Evolutionary conservation across 2,329 filamentous ascomycete genomes (phyloP).

Genomic region (Colletotrichum musae): DNA sequence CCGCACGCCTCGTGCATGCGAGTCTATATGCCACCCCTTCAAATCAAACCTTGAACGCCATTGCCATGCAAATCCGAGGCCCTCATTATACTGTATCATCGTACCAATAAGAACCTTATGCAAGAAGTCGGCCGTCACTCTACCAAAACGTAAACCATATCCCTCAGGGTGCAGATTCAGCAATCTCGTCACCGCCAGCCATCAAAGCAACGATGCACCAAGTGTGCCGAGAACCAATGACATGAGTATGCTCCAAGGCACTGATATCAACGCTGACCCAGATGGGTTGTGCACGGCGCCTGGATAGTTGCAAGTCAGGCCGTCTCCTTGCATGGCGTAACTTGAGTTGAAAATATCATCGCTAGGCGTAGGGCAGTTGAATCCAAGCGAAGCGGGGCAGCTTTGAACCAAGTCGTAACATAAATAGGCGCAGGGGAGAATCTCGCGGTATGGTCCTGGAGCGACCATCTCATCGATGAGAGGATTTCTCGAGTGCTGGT

Average conservation of each 20-base stretch:
- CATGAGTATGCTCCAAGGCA: conserved; percentile 44
- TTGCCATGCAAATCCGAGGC: conserved; percentile 36
- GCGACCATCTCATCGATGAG: conserved; percentile 79
- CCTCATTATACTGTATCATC: conserved; percentile 15
- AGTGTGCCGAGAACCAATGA: conserved; percentile 28
- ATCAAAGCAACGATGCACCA: conserved; percentile 19
- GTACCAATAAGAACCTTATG: background rate
- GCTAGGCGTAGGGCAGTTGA: conserved; percentile 75
- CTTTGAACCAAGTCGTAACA: conserved; percentile 89
- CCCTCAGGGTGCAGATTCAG: background rate
- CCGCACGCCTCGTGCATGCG: background rate
- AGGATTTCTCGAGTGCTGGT: conserved; percentile 75
- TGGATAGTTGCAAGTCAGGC: conserved; percentile 71
- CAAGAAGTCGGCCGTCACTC: conserved; percentile 28
- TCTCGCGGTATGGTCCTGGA: conserved; percentile 94
- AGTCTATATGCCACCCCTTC: background rate
- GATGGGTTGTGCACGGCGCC: conserved; percentile 69
- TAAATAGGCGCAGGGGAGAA: conserved; percentile 88
- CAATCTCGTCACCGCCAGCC: background rate
- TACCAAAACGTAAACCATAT: conserved; percentile 14
- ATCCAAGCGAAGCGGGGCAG: conserved; percentile 83
- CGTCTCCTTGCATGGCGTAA: conserved; percentile 54
- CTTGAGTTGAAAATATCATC: conserved; percentile 59
- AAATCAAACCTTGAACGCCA: conserved; percentile 28
- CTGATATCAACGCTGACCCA: conserved; percentile 45